Percentiles rank a stretch among this genome's conserved stretches.
Evolutionary conservation across 192 early-diverging fungal species (phyloP).

Genomic region (Helicostylum pulchrum): DNA sequence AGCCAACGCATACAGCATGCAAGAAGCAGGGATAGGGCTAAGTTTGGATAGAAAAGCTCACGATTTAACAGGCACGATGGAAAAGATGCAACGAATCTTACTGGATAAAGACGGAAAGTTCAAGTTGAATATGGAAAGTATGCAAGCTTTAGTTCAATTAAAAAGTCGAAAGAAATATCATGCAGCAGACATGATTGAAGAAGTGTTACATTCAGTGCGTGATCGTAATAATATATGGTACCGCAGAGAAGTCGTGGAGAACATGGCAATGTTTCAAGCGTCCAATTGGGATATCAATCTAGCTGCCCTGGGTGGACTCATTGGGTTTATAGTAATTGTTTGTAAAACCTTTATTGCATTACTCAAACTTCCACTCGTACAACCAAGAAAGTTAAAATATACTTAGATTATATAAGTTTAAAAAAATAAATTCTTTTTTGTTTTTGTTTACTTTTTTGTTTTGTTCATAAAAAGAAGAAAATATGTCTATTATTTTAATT

Average conservation of each 20-base stretch:
- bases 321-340: too few relatives aligned
- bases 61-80: background rate
- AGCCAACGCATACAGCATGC: slow-evolving; percentile 6
- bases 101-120: background rate
- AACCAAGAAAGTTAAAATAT: too few relatives aligned
- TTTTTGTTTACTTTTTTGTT: background rate
- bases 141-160: background rate
- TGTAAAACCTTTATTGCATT: too few relatives aligned
- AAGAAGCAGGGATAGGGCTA: slow-evolving; percentile 8
- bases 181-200: slow-evolving; percentile 7
- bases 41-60: background rate
- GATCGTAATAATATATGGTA: background rate
- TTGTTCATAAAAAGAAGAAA: slow-evolving; percentile 19
- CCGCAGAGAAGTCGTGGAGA: background rate
- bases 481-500: slow-evolving; percentile 43
- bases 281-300: background rate
- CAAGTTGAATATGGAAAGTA: background rate
- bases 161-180: background rate
- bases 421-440: background rate
- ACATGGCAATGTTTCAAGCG: background rate
- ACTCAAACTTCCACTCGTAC: too few relatives aligned
- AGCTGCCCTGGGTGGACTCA: too few relatives aligned
- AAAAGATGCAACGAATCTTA: background rate
- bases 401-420: too few relatives aligned
- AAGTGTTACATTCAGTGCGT: background rate